Percentiles rank a stretch among this genome's conserved stretches.
Conservation (phyloP, 2,329 filamentous ascomycete genomes). For the Penicillium sp. region DNA sequence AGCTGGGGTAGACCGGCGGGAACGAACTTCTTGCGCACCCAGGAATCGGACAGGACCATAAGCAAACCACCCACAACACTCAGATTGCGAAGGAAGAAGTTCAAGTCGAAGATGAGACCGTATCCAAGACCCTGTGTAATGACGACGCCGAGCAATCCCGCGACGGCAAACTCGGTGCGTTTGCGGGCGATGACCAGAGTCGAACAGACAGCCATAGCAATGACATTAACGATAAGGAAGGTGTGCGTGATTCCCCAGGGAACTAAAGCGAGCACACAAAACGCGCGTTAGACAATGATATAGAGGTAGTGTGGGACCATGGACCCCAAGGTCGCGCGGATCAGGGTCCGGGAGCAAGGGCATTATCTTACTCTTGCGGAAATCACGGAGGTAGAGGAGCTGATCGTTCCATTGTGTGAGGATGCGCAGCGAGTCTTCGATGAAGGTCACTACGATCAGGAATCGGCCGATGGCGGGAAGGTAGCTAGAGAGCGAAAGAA, state of each 20-base stretch:
- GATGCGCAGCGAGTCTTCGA: slow-evolving; percentile 94
- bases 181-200: slow-evolving; percentile 85
- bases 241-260: slow-evolving; percentile 83
- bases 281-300: slow-evolving; percentile 18
- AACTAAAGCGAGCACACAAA: slow-evolving; percentile 56
- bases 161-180: slow-evolving; percentile 89
- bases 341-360: slow-evolving; percentile 13
- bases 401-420: slow-evolving; percentile 97
- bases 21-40: slow-evolving; percentile 96
- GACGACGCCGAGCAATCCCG: slow-evolving; percentile 85
- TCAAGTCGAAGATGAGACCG: slow-evolving; percentile 96
- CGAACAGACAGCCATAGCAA: slow-evolving; percentile 83
- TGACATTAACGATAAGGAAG: slow-evolving; percentile 86
- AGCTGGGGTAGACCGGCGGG: slow-evolving; percentile 91
- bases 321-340: slow-evolving; percentile 5
- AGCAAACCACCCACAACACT: slow-evolving; percentile 95
- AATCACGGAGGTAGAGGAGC: slow-evolving; percentile 87
- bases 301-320: not conserved
- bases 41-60: slow-evolving; percentile 97
- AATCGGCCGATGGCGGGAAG: slow-evolving; percentile 94
- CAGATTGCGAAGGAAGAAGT: slow-evolving; percentile 99
- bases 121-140: slow-evolving; percentile 93
- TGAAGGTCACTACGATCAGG: slow-evolving; percentile 95
- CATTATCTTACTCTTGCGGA: slow-evolving; percentile 75
- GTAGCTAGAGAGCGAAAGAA: slow-evolving; percentile 59